Conservation (phyloP, 805 yeast genomes). For the Myxozyma nipponensis region DNA sequence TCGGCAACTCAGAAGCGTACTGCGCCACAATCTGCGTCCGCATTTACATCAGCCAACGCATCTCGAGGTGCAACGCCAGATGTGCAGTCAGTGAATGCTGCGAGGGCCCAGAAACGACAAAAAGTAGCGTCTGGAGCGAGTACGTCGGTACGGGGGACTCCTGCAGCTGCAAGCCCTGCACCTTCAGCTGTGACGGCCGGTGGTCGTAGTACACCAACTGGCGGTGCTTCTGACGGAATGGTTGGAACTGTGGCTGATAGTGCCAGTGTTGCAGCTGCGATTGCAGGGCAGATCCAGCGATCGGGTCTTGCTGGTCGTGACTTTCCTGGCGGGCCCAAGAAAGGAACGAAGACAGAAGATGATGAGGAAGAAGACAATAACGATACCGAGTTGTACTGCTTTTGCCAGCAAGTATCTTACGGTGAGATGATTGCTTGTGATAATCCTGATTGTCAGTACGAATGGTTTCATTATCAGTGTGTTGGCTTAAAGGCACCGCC, state of each 20-base stretch:
- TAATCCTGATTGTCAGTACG: conserved; percentile 77
- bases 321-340: not conserved
- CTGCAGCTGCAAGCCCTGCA: not conserved
- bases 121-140: not conserved
- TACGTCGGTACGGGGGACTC: not conserved
- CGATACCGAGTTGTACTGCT: conserved; percentile 77
- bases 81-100: not conserved
- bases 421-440: conserved; percentile 98
- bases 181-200: not conserved
- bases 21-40: conserved; percentile 8
- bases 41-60: not conserved
- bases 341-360: conserved; percentile 7
- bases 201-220: not conserved
- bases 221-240: not conserved
- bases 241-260: conserved; percentile 5
- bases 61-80: conserved; percentile 4
- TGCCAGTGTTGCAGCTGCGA: conserved; percentile 13
- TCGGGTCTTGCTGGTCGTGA: conserved; percentile 13
- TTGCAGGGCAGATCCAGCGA: conserved; percentile 17
- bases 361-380: conserved; percentile 35
- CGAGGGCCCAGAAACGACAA: not conserved
- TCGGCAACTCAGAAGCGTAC: not conserved
- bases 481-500: conserved; percentile 89
- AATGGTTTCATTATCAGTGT: conserved; percentile 97
- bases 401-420: conserved; percentile 88